Evolutionary conservation across 179 eudicot species (phyloP).

Genomic region (Beta macrorhiza): DNA sequence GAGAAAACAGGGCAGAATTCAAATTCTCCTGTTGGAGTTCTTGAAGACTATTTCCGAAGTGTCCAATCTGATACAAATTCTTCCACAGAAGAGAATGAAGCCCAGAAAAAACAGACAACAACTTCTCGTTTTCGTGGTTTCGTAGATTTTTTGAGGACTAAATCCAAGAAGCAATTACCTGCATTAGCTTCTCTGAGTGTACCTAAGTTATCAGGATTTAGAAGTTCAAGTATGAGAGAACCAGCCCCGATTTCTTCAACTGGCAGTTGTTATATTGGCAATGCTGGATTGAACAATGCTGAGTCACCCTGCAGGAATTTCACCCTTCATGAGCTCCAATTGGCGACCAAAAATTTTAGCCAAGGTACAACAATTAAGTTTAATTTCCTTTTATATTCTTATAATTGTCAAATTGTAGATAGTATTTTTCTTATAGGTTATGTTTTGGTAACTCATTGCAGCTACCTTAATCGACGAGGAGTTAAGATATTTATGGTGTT

Average conservation of each 20-base stretch:
- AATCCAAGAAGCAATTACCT: conserved; percentile 32
- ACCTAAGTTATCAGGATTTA: conserved; percentile 34
- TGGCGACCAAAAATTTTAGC: conserved; percentile 40
- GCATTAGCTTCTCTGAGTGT: conserved; percentile 17
- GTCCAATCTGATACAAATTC: conserved; percentile 31
- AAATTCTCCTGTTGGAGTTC: conserved; percentile 40
- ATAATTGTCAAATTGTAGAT: too few species aligned
- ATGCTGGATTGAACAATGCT: conserved; percentile 8
- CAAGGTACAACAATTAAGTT: conserved; percentile 24
- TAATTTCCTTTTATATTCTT: too few species aligned
- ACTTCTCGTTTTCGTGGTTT: conserved; percentile 32
- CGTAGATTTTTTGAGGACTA: conserved; percentile 25
- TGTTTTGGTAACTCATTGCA: too few species aligned
- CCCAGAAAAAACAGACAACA: not conserved
- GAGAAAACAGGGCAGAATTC: conserved; percentile 29
- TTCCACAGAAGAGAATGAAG: conserved; percentile 28
- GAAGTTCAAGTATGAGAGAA: conserved; percentile 42
- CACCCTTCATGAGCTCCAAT: conserved; percentile 32
- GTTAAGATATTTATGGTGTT: not conserved
- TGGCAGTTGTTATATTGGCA: not conserved
- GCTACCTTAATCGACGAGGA: too few species aligned
- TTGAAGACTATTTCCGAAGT: conserved; percentile 41
- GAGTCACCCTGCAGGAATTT: conserved; percentile 34
- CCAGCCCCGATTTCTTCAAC: conserved; percentile 1
- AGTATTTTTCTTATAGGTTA: too few species aligned